These are phyloP conservation scores for Aspergillus fijiensis DNA, from an alignment of 2,329 filamentous ascomycete species.

Conservation along the genomic window DNA sequence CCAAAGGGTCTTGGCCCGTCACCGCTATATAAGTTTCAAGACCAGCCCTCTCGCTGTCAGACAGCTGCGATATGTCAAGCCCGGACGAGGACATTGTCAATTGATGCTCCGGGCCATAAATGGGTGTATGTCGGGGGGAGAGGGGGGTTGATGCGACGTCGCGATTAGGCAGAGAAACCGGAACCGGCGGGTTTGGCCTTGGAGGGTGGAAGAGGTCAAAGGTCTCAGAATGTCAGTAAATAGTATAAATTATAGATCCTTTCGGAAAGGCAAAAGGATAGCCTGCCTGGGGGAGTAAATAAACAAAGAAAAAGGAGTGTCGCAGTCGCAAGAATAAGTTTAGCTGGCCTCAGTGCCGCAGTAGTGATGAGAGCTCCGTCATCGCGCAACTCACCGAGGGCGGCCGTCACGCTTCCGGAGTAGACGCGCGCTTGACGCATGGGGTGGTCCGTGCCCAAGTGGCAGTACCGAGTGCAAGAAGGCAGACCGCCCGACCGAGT, in stretches of 20 bases:
- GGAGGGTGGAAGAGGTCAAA: no score
- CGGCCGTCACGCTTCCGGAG: not conserved
- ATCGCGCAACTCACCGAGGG: conserved; percentile 4
- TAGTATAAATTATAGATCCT: no score
- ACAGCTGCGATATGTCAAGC: conserved; percentile 64
- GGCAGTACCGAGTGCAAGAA: conserved; percentile 4
- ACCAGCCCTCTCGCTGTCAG: conserved; percentile 73
- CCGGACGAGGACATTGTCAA: conserved; percentile 49
- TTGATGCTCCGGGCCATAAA: conserved; percentile 25
- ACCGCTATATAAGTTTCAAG: conserved; percentile 86
- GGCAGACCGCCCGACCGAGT: conserved; percentile 10
- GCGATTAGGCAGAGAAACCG: not conserved
- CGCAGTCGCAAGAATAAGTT: not conserved
- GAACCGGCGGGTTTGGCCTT: not conserved
- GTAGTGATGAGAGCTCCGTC: conserved; percentile 19
- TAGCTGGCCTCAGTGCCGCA: conserved; percentile 18
- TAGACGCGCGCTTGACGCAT: conserved; percentile 22
- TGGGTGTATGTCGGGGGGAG: not conserved
- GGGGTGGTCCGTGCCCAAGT: conserved; percentile 15
- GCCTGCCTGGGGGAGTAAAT: not conserved
- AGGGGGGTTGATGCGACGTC: not conserved
- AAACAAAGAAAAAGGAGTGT: not conserved
- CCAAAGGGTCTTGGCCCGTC: conserved; percentile 75
- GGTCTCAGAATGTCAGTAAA: no score
- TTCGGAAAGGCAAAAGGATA: no score